Evolutionary conservation across 257 asterid genomes (phyloP).

Genomic region (Gynochthodes officinalis): DNA sequence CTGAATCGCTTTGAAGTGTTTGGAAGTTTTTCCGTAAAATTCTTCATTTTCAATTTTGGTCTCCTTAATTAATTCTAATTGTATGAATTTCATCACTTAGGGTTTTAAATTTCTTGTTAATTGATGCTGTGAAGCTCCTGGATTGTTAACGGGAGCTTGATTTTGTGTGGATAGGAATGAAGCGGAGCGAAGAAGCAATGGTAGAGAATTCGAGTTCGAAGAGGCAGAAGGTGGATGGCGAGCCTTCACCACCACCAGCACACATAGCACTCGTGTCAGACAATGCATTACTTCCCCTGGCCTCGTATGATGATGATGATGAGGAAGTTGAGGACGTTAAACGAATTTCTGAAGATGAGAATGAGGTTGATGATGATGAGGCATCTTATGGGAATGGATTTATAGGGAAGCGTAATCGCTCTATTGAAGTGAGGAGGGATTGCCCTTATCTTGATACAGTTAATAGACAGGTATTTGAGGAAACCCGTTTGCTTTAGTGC

Average conservation of each 20-base stretch:
- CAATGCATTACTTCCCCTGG: slow-evolving; percentile 72
- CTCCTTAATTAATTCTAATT: too few species aligned
- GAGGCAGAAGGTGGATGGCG: slow-evolving; percentile 46
- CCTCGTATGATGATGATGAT: slow-evolving; percentile 70
- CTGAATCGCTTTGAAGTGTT: too few species aligned
- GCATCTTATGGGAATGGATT: slow-evolving; percentile 19
- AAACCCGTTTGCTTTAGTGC: not conserved
- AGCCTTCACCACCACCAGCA: slow-evolving; percentile 15
- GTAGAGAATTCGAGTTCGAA: slow-evolving; percentile 41
- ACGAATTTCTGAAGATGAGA: slow-evolving; percentile 21
- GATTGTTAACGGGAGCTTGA: too few species aligned
- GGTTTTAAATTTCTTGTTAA: too few species aligned
- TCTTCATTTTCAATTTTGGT: too few species aligned
- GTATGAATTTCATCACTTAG: too few species aligned
- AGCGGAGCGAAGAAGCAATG: slow-evolving; percentile 6
- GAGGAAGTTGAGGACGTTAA: slow-evolving; percentile 56
- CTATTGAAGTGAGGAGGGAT: slow-evolving; percentile 77
- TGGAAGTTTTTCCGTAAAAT: too few species aligned
- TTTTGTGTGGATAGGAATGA: slow-evolving; percentile 3
- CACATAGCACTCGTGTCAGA: slow-evolving; percentile 50
- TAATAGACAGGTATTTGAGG: slow-evolving; percentile 87
- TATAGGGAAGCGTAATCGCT: slow-evolving; percentile 47
- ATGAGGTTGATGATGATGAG: slow-evolving; percentile 47
- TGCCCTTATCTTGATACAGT: slow-evolving; percentile 97
- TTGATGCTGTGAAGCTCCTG: too few species aligned